Evolutionary conservation across 148 eudicot genomes (phyloP).

Genomic region (Spergularia marina): DNA sequence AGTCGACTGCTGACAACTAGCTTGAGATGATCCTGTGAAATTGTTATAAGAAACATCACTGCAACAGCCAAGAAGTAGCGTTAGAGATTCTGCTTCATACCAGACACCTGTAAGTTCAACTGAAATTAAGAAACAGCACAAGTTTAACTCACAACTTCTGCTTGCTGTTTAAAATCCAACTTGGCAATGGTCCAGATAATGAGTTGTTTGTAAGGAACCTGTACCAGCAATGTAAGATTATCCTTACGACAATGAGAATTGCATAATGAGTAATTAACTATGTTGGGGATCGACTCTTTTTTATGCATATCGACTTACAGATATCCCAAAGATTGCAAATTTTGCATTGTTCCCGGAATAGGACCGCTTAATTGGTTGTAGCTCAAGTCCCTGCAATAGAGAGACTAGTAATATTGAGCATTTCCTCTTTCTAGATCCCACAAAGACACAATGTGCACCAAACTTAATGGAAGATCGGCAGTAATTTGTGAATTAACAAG

Average conservation of each 20-base stretch:
- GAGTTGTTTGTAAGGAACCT: slow-evolving; percentile 65
- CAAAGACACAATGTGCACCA: neutral
- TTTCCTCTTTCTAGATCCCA: neutral
- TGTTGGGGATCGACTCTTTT: neutral
- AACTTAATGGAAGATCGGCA: neutral
- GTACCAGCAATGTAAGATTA: slow-evolving; percentile 6
- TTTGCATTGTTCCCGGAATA: slow-evolving; percentile 38
- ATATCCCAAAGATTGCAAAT: slow-evolving; percentile 18
- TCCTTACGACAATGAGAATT: neutral
- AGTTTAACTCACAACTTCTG: slow-evolving; percentile 32
- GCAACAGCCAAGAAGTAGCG: slow-evolving; percentile 15
- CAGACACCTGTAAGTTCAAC: neutral
- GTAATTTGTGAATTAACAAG: neutral
- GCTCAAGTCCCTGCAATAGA: slow-evolving; percentile 51
- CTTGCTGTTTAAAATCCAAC: slow-evolving; percentile 42
- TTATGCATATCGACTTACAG: slow-evolving; percentile 29
- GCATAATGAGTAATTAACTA: neutral
- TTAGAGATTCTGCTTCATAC: neutral
- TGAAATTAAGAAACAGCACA: neutral
- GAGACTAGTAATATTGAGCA: neutral
- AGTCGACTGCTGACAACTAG: slow-evolving; percentile 43
- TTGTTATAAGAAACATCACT: slow-evolving; percentile 78
- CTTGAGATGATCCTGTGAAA: slow-evolving; percentile 36
- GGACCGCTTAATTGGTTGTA: slow-evolving; percentile 47
- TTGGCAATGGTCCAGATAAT: slow-evolving; percentile 57